Evolutionary conservation across 2,329 filamentous ascomycete species (phyloP), one percentile per base, ranked within the genome.

Genomic region (Ascochyta fabae): DNA sequence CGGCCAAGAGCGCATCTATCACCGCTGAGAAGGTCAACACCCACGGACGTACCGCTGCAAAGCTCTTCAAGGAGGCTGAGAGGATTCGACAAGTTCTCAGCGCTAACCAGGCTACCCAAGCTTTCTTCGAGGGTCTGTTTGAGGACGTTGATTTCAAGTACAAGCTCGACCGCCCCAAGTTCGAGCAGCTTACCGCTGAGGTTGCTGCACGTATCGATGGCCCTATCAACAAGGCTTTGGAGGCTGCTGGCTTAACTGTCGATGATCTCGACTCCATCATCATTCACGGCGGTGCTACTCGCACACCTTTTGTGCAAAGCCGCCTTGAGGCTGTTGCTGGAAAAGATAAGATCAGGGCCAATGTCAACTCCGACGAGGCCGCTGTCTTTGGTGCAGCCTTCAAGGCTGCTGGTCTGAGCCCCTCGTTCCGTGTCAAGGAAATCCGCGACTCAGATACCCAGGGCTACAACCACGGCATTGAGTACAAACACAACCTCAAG

Each of bases 351-450:
- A 83, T 99, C 56, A 89, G 92, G 62, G 90, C 88, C 70, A 99
- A 96, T 68, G 95, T 99, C 72, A 99, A 99, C 79, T 90, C 94
- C 10, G 95, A 99, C 69, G 95, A 99, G 78, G 90, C 95, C 23
- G 95, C 95, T 46, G 95, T 96, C 9, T 96, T 98, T 75, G 95
- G 95, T 67, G 94, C 95, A 51, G 93, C 90, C 26, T 98, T 99
- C 83, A 91, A 93, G 72, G 95, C 91, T 46, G 95, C 95, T 48
- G 87, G 91, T 66, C 83, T 99, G 55, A 97, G 92, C 78, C 92
- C 94, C 36, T 94, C 90, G 74, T 99, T 99, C 86, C 89, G 92
- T 59, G 95, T 99, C 72, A 99, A 98, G 83, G 95, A 98, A 72
- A 99, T 99, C 63, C 85, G 90, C 56, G 86, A 90, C 47, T 84